phyloP scores from a whole-genome alignment of 805 yeast species.

The Saccharomyces jurei region DNA sequence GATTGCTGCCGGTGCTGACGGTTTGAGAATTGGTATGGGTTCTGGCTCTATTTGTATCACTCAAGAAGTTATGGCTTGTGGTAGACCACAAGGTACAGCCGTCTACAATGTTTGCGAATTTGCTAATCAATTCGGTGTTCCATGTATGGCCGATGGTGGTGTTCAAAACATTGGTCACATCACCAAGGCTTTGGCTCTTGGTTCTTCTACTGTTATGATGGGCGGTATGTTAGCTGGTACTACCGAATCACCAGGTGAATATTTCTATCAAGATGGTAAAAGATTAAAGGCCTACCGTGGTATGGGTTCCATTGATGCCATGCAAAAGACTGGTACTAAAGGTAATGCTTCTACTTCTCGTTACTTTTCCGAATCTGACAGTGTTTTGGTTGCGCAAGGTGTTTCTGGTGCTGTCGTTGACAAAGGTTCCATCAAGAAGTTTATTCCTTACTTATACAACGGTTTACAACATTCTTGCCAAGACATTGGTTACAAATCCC shows the following conservation, averaged over 20 bases:
- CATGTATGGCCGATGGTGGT: slow-evolving; percentile 99
- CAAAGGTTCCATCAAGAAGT: slow-evolving; percentile 91
- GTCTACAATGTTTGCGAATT: slow-evolving; percentile 90
- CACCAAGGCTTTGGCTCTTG: slow-evolving; percentile 91
- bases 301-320: slow-evolving; percentile 99
- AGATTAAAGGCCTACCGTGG: slow-evolving; percentile 97
- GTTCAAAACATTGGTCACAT: slow-evolving; percentile 97
- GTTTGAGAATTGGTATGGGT: slow-evolving; percentile 98
- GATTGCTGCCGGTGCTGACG: slow-evolving; percentile 95
- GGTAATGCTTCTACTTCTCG: slow-evolving; percentile 98
- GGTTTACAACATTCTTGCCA: slow-evolving; percentile 98
- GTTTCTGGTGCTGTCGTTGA: slow-evolving; percentile 95
- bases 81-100: slow-evolving; percentile 99
- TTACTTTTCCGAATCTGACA: slow-evolving; percentile 92
- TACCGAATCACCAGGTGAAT: slow-evolving; percentile 95
- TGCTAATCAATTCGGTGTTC: slow-evolving; percentile 92
- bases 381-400: slow-evolving; percentile 97
- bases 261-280: slow-evolving; percentile 96
- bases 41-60: slow-evolving; percentile 98
- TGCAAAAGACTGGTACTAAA: slow-evolving; percentile 79
- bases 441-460: slow-evolving; percentile 85
- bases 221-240: slow-evolving; percentile 99
- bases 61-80: slow-evolving; percentile 99
- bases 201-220: slow-evolving; percentile 98
- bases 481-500: slow-evolving; percentile 82